Conservation (phyloP, 257 asterid species). For the Mitragyna speciosa region DNA sequence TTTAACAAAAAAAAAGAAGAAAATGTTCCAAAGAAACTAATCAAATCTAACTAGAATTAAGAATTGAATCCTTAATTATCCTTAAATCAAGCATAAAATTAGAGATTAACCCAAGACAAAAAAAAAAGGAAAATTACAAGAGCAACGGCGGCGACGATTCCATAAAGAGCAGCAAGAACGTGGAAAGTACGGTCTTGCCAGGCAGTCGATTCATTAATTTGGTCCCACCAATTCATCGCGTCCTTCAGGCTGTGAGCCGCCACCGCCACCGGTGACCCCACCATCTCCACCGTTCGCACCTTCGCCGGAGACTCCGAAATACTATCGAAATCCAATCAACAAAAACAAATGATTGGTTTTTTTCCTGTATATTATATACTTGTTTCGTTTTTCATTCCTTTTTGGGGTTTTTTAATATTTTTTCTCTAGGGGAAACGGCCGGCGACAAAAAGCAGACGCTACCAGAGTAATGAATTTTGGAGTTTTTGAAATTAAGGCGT, state of each 20-base stretch:
- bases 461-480: slow-evolving; percentile 7
- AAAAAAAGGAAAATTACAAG: slow-evolving; percentile 42
- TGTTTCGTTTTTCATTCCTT: not conserved
- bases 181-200: slow-evolving; percentile 89
- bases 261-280: slow-evolving; percentile 34
- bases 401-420: not conserved
- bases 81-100: not conserved
- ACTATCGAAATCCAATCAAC: not conserved
- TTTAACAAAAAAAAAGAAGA: no score
- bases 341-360: not conserved
- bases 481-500: not conserved
- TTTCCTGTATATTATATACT: not conserved
- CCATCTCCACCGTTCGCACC: slow-evolving; percentile 43
- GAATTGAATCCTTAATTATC: not conserved
- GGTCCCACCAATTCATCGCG: slow-evolving; percentile 79
- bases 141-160: slow-evolving; percentile 73
- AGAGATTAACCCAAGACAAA: not conserved
- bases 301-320: slow-evolving; percentile 39
- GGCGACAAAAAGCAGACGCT: slow-evolving; percentile 26
- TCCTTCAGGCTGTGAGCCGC: slow-evolving; percentile 61
- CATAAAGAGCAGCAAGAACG: slow-evolving; percentile 65
- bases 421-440: slow-evolving; percentile 22
- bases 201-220: slow-evolving; percentile 49
- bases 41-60: not conserved
- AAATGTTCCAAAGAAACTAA: not conserved